phyloP scores from a whole-genome alignment of 2,329 filamentous ascomycete genomes.

The Ceratocystis harringtonii region DNA sequence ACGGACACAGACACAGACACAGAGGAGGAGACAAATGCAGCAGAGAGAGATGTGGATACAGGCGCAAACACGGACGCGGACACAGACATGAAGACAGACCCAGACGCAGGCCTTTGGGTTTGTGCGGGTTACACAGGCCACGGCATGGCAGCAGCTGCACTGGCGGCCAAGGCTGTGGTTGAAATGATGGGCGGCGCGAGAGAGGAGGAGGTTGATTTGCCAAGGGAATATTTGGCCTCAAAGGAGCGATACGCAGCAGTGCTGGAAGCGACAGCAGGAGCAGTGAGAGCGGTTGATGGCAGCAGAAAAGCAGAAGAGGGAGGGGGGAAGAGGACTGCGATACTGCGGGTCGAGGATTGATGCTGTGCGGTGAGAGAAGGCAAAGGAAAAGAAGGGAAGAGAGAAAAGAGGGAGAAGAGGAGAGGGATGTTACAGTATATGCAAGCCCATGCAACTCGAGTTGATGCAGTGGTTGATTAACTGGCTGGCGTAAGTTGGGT shows the following conservation, averaged over 20 bases:
- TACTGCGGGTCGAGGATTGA: neutral
- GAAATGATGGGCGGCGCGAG: slow-evolving; percentile 38
- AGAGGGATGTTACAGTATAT: neutral
- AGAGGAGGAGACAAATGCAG: no score
- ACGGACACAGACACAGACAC: no score
- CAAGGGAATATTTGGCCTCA: slow-evolving; percentile 28
- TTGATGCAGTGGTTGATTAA: no score
- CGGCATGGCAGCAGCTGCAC: slow-evolving; percentile 59
- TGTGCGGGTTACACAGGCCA: slow-evolving; percentile 57
- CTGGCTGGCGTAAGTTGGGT: no score
- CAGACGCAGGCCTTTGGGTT: slow-evolving; percentile 40
- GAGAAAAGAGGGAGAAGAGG: neutral
- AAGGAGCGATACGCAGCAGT: slow-evolving; percentile 22
- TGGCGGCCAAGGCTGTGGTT: slow-evolving; percentile 49
- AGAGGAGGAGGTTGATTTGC: slow-evolving; percentile 30
- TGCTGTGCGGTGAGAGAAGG: neutral
- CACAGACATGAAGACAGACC: no score
- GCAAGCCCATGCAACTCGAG: no score
- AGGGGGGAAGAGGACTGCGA: neutral
- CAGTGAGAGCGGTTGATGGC: neutral
- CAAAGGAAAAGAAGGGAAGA: neutral
- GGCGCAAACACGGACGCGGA: no score
- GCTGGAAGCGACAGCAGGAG: neutral
- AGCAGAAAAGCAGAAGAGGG: neutral
- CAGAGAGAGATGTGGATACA: slow-evolving; percentile 10